A percentile compares a stretch with the other conserved stretches of the same genome.
Evolutionary conservation across 1,139 yeast genomes (phyloP).

Genomic region (Spencermartinsiella ligniputridi): DNA sequence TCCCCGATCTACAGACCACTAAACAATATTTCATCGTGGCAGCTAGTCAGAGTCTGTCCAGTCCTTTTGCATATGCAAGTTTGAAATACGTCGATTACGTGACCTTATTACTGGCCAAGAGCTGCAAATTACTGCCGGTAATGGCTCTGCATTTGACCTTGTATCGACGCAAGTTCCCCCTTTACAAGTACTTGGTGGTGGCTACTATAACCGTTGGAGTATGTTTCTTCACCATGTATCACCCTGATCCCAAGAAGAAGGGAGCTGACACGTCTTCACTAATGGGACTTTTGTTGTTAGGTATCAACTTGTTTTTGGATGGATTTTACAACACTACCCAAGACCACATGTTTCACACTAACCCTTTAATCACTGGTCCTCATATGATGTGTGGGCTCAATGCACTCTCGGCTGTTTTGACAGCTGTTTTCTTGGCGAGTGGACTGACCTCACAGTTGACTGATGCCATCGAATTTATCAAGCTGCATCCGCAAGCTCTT

Average conservation of each 20-base stretch:
- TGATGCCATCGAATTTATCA: constrained; percentile 47
- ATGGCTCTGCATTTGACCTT: constrained; percentile 75
- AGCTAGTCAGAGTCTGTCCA: constrained; percentile 70
- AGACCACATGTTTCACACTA: constrained; percentile 65
- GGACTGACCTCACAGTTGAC: constrained; percentile 45
- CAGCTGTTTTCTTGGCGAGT: constrained; percentile 39
- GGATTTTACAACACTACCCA: constrained; percentile 93
- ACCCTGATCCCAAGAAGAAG: constrained; percentile 24
- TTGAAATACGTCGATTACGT: constrained; percentile 80
- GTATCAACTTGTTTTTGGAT: constrained; percentile 68
- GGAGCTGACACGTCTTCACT: constrained; percentile 20
- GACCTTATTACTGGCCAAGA: constrained; percentile 80
- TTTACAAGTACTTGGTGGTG: constrained; percentile 75
- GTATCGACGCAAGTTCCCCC: constrained; percentile 69
- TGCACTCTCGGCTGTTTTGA: constrained; percentile 44
- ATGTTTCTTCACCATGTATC: constrained; percentile 60
- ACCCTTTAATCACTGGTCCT: constrained; percentile 60
- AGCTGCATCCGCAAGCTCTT: constrained; percentile 47
- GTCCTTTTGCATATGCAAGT: constrained; percentile 75
- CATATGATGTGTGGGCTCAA: constrained; percentile 84
- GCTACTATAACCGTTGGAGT: constrained; percentile 76
- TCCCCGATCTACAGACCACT: constrained; percentile 33
- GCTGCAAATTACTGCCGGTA: constrained; percentile 91
- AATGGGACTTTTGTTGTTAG: constrained; percentile 58
- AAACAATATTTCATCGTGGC: constrained; percentile 59